phyloP scores from a whole-genome alignment of 441 rosid species.

The Erodium trifolium region DNA sequence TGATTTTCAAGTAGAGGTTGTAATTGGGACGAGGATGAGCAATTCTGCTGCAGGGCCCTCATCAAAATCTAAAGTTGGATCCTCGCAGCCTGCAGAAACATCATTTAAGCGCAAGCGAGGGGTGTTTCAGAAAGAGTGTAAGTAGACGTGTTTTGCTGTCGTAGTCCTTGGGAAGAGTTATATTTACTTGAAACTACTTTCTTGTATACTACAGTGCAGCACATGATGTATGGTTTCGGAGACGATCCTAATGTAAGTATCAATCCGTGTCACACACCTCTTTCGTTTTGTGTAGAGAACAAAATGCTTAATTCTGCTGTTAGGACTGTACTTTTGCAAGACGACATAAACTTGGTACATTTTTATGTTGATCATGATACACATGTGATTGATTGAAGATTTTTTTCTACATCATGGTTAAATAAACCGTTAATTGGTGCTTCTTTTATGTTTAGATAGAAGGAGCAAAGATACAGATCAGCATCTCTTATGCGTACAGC shows the following conservation, averaged over 20 bases:
- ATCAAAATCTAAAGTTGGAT: slow-evolving; percentile 44
- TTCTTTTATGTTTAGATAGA: neutral
- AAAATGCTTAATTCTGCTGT: neutral
- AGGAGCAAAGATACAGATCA: neutral
- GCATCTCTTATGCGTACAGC: neutral
- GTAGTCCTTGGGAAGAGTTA: neutral
- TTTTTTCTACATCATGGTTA: neutral
- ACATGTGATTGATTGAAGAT: neutral
- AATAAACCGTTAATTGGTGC: neutral
- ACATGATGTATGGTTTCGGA: slow-evolving; percentile 96
- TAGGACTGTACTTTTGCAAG: neutral
- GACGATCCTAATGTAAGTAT: slow-evolving; percentile 78
- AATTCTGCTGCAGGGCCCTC: slow-evolving; percentile 30
- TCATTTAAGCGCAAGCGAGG: slow-evolving; percentile 74
- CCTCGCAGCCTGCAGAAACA: slow-evolving; percentile 57
- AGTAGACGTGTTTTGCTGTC: slow-evolving; percentile 1
- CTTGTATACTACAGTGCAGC: slow-evolving; percentile 53
- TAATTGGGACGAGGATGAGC: slow-evolving; percentile 23
- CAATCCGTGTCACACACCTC: neutral
- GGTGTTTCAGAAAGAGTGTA: slow-evolving; percentile 83
- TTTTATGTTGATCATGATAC: neutral
- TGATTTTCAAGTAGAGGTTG: neutral
- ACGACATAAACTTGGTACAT: neutral
- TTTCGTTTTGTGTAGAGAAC: neutral
- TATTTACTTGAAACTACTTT: neutral